phyloP scores from a whole-genome alignment of 2,329 filamentous ascomycete species.

The Aureobasidium sp. region DNA sequence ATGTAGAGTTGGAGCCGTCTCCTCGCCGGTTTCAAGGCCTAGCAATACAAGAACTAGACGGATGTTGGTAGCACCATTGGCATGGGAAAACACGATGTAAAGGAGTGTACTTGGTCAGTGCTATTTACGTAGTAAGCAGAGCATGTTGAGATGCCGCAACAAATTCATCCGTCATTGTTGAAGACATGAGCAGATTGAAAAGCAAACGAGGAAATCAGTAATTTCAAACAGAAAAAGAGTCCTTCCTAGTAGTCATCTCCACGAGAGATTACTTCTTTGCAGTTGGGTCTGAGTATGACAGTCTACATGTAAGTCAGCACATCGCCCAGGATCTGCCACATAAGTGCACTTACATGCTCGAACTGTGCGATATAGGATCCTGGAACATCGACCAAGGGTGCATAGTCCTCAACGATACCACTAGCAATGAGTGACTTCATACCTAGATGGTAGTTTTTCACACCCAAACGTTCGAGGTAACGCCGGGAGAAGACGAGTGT shows the following conservation, averaged over 20 bases:
- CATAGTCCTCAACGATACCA: conserved; percentile 85
- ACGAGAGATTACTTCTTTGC: conserved; percentile 35
- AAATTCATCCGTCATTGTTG: neutral
- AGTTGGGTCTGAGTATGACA: conserved; percentile 33
- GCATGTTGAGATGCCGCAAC: conserved; percentile 3
- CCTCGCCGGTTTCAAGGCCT: neutral
- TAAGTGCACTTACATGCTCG: conserved; percentile 67
- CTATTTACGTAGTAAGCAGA: neutral
- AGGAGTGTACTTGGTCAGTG: conserved; percentile 1
- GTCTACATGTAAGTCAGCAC: conserved; percentile 37
- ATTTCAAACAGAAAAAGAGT: neutral
- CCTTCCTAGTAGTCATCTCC: conserved; percentile 43
- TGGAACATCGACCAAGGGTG: conserved; percentile 83
- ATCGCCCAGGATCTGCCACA: neutral
- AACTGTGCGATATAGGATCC: conserved; percentile 92
- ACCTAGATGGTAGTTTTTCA: conserved; percentile 88
- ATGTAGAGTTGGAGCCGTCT: neutral
- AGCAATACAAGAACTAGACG: neutral
- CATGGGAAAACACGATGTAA: neutral
- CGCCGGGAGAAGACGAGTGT: conserved; percentile 85
- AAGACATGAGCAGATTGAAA: neutral
- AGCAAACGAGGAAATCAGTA: neutral
- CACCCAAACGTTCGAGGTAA: conserved; percentile 86
- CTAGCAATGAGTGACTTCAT: conserved; percentile 80
- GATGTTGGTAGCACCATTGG: neutral